Base-by-base conservation (phyloP, 441 rosid species). In the Raphanus hybrid region DNA sequence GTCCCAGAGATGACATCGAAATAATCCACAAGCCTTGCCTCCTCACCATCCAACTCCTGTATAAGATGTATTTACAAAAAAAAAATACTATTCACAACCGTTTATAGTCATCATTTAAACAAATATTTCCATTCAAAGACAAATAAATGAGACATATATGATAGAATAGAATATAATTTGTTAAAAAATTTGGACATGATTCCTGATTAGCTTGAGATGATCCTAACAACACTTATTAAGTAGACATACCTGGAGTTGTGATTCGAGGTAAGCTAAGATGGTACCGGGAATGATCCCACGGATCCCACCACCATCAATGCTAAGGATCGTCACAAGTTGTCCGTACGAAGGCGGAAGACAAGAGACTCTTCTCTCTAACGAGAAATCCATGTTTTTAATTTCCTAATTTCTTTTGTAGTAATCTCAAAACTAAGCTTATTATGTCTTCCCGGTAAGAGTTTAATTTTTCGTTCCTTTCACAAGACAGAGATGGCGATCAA, bases 11-110 rank as follows among this genome's bases (percentile, higher is more conserved):
- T 50, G 57, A 50, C 57, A 50, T 50, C 57, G 5, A 50, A 50
- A 50, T 50, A 50, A 50, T 50, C 57, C 57, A 50, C 57, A 50
- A 50, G 57, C 57, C 57, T 50, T 14, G 57, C 57, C 57, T 50
- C 57, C 57, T 50, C 57, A 14, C 57, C 57, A 50, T 50, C 57
- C 57, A 50, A 14, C 8, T 50, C 57, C 57, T 50, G 8, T 50
- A n/a, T 1, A n/a, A 14, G 20, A 50, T 14, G 2, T 50, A 14
- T 50, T 14, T 4, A 14, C 5, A 16, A 15, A n/a, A n/a, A 48
- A n/a, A n/a, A 48, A 3, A 48, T 0, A 43, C n/a, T 43, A 43
- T 43, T 43, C 52, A 43, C 52, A 43, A 43, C 52, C 52, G 52
- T 41, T 41, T 41, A 41, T 41, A 8, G 4, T 8, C 6, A 48